Evolutionary conservation across 345 rosid genomes (phyloP), one percentile per base, ranked within the genome.

Genomic region (Adansonia digitata): DNA sequence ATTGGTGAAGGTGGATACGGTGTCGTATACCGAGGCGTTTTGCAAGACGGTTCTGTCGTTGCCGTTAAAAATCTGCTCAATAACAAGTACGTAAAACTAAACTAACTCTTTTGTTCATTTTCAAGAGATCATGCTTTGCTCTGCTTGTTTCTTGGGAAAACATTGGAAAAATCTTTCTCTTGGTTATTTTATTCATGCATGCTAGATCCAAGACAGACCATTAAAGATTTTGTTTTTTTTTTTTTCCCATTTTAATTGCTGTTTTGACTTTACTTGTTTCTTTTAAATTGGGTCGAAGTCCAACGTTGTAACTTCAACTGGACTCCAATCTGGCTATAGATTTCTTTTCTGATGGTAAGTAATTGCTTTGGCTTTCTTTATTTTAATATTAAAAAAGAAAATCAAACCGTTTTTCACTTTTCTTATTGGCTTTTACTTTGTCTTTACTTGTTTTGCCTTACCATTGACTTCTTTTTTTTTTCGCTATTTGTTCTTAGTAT

Each of bases 1-100:
- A 82, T 94, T 80, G 98, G 98, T 2, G 98, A 92, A 84, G 98
- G 98, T 18, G 98, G 98, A 0, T 94, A 94, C 72, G 98, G 98
- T 2, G 48, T 94, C 77, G 98, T 94, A 46, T 94, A 79, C 68
- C 82, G 89, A 77, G 98, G 97, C 15, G 84, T 88, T 13, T 80
- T 94, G 79, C 66, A 71, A 4, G 98, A 92, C 48, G 93, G 91
- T 35, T 91, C 97, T 5, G 87, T 91, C 1, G 97, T 89, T 31
- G 99, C 99, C 31, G 97, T 95, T 57, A 95, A 95, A 82, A 87
- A 89, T 80, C 89, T 95, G 35, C 94, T 91, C 18, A 92, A 91
- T 39, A 92, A 95, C 80, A 95, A 91, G 99, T 95, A 82, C 52
- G 97, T 77, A 11, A 37, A 31, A 29, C 6, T 34, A 9, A 15